These are phyloP conservation scores for Sphagnum contortum DNA, from an alignment of 225 moss, liverwort and hornwort species.

Conservation along the genomic window DNA sequence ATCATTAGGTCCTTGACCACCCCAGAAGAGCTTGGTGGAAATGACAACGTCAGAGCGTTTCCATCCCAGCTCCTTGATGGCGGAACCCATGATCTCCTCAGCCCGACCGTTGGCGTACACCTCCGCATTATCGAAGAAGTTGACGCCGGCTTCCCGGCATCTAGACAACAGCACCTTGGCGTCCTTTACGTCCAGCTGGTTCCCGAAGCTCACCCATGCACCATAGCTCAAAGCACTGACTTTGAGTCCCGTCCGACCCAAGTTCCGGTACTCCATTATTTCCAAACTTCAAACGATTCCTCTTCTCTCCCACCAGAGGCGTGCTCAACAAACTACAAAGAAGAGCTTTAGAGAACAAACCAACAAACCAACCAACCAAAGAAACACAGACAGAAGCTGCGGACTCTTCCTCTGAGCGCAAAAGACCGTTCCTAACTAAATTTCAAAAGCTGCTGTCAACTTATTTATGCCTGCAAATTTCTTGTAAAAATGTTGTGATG, in stretches of 20 bases:
- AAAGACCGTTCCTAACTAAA: too few relatives aligned
- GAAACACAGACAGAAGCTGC: too few relatives aligned
- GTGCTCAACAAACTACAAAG: too few relatives aligned
- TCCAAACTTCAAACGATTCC: too few relatives aligned
- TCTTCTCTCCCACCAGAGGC: too few relatives aligned
- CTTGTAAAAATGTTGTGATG: too few relatives aligned
- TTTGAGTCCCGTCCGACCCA: constrained; percentile 76
- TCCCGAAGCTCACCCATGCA: constrained; percentile 93
- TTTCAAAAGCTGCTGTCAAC: too few relatives aligned
- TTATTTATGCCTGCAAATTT: too few relatives aligned
- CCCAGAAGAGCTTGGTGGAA: constrained; percentile 95
- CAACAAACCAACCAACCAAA: too few relatives aligned
- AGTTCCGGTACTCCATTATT: constrained; percentile 70
- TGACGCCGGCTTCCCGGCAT: constrained; percentile 80
- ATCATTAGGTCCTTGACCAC: constrained; percentile 74
- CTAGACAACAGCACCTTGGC: constrained; percentile 60
- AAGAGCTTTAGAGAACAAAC: too few relatives aligned
- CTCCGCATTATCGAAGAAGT: constrained; percentile 97
- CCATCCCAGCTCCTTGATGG: constrained; percentile 75
- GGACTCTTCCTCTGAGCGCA: too few relatives aligned
- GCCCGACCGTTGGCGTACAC: constrained; percentile 78
- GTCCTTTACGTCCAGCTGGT: constrained; percentile 72
- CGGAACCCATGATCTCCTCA: constrained; percentile 91
- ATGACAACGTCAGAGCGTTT: constrained; percentile 91
- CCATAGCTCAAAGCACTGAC: constrained; percentile 80